Percentiles rank a stretch among this genome's conserved stretches.
These are phyloP conservation scores for Venturia asperata DNA, from an alignment of 2,329 filamentous ascomycete genomes.

Conservation along the genomic window DNA sequence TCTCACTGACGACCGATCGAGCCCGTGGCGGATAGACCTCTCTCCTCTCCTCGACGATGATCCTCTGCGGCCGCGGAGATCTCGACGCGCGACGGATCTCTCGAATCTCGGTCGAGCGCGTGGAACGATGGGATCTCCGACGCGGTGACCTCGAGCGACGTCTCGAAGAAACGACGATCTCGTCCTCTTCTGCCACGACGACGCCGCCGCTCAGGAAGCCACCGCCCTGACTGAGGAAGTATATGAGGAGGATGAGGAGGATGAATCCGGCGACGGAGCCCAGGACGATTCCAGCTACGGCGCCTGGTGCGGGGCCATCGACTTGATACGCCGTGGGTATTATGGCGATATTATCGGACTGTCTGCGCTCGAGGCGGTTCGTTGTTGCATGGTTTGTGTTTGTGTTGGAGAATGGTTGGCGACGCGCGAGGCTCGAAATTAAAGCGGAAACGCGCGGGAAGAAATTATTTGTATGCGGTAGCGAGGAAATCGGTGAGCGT, in stretches of 20 bases:
- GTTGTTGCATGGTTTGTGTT: slow-evolving; percentile 4
- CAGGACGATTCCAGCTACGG: slow-evolving; percentile 54
- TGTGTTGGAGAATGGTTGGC: slow-evolving; percentile 1
- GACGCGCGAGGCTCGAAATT: not conserved
- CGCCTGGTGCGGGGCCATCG: slow-evolving; percentile 47
- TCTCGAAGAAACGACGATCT: slow-evolving; percentile 51
- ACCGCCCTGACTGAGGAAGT: slow-evolving; percentile 3
- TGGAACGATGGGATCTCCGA: slow-evolving; percentile 20
- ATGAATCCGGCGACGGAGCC: slow-evolving; percentile 49
- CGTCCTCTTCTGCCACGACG: slow-evolving; percentile 47
- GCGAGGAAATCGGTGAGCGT: not conserved
- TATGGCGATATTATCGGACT: slow-evolving; percentile 6
- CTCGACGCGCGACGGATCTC: slow-evolving; percentile 27
- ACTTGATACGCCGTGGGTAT: slow-evolving; percentile 13
- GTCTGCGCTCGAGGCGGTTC: not conserved
- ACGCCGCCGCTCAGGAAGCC: not conserved
- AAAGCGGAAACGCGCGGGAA: slow-evolving; percentile 12
- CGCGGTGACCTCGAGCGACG: slow-evolving; percentile 22
- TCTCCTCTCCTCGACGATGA: slow-evolving; percentile 39
- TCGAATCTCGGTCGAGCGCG: slow-evolving; percentile 19
- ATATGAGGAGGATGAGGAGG: slow-evolving; percentile 43
- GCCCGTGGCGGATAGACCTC: slow-evolving; percentile 23
- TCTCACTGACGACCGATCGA: slow-evolving; percentile 27
- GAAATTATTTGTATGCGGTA: not conserved
- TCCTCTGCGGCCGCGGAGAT: slow-evolving; percentile 31